Evolutionary conservation across 208 protist genomes (phyloP).

Genomic region (Phytomonas sp.): DNA sequence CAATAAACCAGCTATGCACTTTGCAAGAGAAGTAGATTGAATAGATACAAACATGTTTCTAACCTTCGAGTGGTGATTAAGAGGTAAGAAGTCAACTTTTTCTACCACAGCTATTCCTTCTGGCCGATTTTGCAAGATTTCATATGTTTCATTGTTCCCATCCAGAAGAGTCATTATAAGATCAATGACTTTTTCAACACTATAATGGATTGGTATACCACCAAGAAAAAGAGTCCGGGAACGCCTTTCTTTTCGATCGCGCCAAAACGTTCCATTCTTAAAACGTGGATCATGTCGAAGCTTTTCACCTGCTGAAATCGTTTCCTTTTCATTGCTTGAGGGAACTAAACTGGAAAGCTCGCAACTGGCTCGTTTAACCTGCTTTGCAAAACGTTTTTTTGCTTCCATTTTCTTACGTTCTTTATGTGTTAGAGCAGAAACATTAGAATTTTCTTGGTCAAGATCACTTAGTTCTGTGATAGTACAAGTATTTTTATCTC

Average conservation of each 20-base stretch:
- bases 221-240: slow-evolving; percentile 80
- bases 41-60: background rate
- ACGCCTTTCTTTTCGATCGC: slow-evolving; percentile 62
- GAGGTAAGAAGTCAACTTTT: background rate
- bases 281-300: slow-evolving; percentile 80
- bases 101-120: background rate
- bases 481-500: background rate
- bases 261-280: slow-evolving; percentile 80
- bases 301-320: slow-evolving; percentile 8
- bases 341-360: background rate
- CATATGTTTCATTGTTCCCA: background rate
- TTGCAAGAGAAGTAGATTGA: background rate
- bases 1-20: background rate
- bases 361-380: background rate
- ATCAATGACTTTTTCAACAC: slow-evolving; percentile 39
- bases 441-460: background rate
- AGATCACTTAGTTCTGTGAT: background rate
- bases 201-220: slow-evolving; percentile 53
- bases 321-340: background rate
- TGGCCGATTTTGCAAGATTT: background rate
- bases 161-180: slow-evolving; percentile 57
- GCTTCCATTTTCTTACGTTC: background rate
- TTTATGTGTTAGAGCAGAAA: background rate
- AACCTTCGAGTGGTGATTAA: background rate
- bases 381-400: background rate